Evolutionary conservation across 1,284 basidiomycete species (phyloP).

Genomic region (Coriolopsis trogii): DNA sequence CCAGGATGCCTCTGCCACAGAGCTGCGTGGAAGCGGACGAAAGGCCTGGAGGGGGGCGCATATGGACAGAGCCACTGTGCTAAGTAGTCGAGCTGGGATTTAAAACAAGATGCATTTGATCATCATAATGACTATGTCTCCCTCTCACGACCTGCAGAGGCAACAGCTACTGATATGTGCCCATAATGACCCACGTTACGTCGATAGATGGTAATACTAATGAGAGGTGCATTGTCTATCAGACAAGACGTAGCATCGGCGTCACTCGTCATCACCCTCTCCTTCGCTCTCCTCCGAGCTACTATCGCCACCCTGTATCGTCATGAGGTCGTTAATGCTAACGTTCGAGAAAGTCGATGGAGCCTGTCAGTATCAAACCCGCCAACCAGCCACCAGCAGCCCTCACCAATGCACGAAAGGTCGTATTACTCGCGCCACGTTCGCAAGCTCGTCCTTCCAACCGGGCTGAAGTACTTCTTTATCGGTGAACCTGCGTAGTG

Average conservation of each 20-base stretch:
- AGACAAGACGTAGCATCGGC: no score
- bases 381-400: not conserved
- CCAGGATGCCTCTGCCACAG: not conserved
- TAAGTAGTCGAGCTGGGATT: no score
- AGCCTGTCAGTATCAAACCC: not conserved
- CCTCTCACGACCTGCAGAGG: no score
- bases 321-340: constrained; percentile 73
- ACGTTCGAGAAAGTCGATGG: not conserved
- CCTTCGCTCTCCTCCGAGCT: no score
- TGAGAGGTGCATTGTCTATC: no score
- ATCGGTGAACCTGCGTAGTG: constrained; percentile 69
- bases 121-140: no score
- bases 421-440: constrained; percentile 57
- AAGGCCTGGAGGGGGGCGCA: not conserved
- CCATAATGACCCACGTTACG: no score
- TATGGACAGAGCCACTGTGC: not conserved
- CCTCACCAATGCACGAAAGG: constrained; percentile 86
- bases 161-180: no score
- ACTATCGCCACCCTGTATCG: no score
- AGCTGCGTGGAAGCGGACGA: not conserved
- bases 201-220: no score
- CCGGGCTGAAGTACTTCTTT: constrained; percentile 66
- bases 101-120: no score
- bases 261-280: no score
- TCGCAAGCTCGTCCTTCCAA: constrained; percentile 67